Conservation (phyloP, 176 grass and related monocot species). For the Carex scoparia region DNA sequence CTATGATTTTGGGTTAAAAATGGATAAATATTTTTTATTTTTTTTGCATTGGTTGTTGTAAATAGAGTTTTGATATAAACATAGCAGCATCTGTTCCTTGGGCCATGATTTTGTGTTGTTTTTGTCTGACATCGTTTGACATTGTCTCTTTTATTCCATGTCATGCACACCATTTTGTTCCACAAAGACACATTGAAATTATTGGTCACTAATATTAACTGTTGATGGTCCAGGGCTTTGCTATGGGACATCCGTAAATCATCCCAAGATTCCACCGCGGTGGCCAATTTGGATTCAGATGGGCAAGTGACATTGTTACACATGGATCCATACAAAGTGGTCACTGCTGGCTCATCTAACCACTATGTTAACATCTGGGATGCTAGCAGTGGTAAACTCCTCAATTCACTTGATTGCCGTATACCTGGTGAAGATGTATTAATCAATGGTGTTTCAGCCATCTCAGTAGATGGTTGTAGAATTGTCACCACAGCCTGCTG, state of each 20-base stretch:
- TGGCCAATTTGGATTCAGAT: conserved; percentile 60
- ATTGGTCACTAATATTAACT: background rate
- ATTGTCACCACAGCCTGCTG: conserved; percentile 39
- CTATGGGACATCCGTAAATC: conserved; percentile 83
- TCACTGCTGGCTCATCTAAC: conserved; percentile 46
- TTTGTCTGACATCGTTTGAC: background rate
- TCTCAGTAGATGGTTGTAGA: conserved; percentile 59
- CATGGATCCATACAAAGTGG: conserved; percentile 79
- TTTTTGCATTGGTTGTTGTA: background rate
- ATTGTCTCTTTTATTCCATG: background rate
- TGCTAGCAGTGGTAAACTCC: conserved; percentile 33
- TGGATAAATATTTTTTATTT: background rate
- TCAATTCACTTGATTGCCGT: conserved; percentile 47
- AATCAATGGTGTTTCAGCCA: conserved; percentile 34
- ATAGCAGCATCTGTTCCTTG: background rate
- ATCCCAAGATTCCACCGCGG: conserved; percentile 33
- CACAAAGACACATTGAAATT: background rate
- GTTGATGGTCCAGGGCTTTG: conserved; percentile 53
- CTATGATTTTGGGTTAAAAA: background rate
- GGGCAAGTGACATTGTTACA: conserved; percentile 58
- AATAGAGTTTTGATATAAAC: background rate
- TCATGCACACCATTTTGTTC: background rate
- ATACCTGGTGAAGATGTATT: conserved; percentile 14
- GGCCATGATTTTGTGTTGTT: background rate
- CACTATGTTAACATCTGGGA: conserved; percentile 55